Evolutionary conservation across 2,329 filamentous ascomycete genomes (phyloP), one percentile per base, ranked within the genome.

Genomic region (Cercospora janseana): DNA sequence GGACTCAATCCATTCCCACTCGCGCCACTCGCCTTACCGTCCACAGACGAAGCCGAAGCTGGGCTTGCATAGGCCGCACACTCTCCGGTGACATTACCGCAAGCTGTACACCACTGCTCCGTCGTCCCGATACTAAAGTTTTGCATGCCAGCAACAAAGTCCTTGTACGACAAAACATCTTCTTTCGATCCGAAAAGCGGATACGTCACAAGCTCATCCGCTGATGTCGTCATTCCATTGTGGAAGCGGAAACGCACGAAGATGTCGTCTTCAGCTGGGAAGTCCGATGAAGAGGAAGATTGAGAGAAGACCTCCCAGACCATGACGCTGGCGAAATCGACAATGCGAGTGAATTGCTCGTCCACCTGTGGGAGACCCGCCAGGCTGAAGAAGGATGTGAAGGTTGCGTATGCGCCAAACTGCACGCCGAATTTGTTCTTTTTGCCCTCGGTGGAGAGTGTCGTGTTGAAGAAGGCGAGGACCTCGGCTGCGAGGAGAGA

Each of bases 281-380:
- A 63, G 4, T 58, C 2, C 65, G 60, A 0, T 76, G 76, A 60
- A 78, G 76, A 3, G 2, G 64, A 63, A 0, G 67, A 63, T 54
- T 80, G 76, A 31, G 80, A 83, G 60, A 82, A 78, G 16, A 78
- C 78, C 74, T 95, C 91, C 66, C 94, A 91, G 4, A 77, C 77
- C 80, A 95, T 88, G 57, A 82, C 82, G 2, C 84, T 86, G 4
- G 89, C 89, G 63, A 95, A 95, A 71, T 90, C 85, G n/a, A 85
- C 82, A 9, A 95, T 74, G 47, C 87, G 87, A 52, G 73, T 82
- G 73, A 95, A 95, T 66, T 87, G 73, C 1, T 70, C 59, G 51
- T 76, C 79, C 2, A 72, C 76, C 9, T 69, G 56, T 1, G 64
- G 62, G 6, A 85, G 67, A 51, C 78, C 70, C 1, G 77, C 70